These are phyloP conservation scores for Rubia peregrina DNA, from an alignment of 305 asterid genomes.

Conservation along the genomic window DNA sequence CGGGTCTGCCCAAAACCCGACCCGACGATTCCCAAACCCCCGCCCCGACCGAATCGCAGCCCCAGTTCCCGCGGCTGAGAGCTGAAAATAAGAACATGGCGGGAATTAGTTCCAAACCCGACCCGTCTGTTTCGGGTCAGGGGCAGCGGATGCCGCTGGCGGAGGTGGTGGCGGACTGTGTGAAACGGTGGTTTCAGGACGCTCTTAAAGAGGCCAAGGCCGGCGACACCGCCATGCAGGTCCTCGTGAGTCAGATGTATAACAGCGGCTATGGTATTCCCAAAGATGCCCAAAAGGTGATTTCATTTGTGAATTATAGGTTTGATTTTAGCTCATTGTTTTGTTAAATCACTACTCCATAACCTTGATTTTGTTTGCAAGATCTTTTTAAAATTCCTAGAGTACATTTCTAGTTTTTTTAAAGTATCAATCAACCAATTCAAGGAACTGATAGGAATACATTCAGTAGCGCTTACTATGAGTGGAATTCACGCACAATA, in stretches of 20 bases:
- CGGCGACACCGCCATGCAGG: slow-evolving; percentile 79
- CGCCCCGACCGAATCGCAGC: slow-evolving; percentile 23
- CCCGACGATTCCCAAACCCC: slow-evolving; percentile 23
- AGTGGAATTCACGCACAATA: no score
- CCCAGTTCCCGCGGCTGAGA: slow-evolving; percentile 11
- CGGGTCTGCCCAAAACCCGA: slow-evolving; percentile 29
- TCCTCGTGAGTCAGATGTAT: slow-evolving; percentile 96
- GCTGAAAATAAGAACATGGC: slow-evolving; percentile 34
- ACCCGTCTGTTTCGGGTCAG: slow-evolving; percentile 25
- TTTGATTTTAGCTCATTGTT: not conserved
- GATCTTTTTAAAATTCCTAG: no score
- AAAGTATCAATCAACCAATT: no score
- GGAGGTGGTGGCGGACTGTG: slow-evolving; percentile 79
- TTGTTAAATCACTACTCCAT: no score
- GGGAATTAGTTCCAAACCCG: slow-evolving; percentile 34
- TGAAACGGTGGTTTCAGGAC: slow-evolving; percentile 82
- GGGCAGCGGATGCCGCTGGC: slow-evolving; percentile 52
- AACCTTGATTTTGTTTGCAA: not conserved
- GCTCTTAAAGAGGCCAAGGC: slow-evolving; percentile 77
- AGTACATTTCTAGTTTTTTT: no score
- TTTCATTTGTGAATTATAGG: not conserved
- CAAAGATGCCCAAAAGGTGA: slow-evolving; percentile 59
- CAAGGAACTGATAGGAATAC: no score
- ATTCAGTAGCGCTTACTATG: no score
- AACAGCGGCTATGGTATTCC: slow-evolving; percentile 68